These are phyloP conservation scores for Pleurozium schreberi DNA, from an alignment of 225 moss, liverwort and hornwort genomes.

Conservation along the genomic window DNA sequence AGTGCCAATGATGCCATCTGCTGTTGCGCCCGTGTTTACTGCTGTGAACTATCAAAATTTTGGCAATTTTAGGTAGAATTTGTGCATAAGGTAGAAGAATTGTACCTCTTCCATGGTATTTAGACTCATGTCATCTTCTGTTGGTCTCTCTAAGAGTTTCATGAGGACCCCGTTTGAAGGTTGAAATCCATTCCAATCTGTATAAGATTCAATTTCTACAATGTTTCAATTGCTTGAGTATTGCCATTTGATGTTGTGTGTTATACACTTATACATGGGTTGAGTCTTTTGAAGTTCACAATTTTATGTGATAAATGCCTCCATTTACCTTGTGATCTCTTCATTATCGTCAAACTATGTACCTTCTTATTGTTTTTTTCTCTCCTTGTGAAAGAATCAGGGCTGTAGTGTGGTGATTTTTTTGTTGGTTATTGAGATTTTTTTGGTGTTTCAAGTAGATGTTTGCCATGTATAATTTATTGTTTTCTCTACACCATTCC, in stretches of 20 bases:
- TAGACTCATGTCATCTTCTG: neutral
- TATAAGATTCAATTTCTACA: no score
- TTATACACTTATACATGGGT: neutral
- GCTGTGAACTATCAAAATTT: neutral
- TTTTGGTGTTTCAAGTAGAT: no score
- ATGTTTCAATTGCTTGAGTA: neutral
- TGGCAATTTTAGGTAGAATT: neutral
- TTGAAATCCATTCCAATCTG: neutral
- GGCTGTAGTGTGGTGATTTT: no score
- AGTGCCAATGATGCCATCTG: neutral
- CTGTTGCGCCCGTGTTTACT: rapidly evolving
- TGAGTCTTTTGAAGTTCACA: no score
- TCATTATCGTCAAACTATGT: no score
- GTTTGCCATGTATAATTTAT: no score
- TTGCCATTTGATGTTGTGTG: neutral
- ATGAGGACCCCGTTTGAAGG: neutral
- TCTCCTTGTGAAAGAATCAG: no score
- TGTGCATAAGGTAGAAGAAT: neutral
- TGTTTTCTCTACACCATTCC: no score
- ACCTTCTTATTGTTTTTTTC: no score
- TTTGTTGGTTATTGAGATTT: no score
- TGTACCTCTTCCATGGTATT: neutral
- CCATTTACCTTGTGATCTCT: no score
- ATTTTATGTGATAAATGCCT: no score
- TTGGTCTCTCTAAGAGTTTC: neutral